Evolutionary conservation across 768 basidiomycete genomes (phyloP).

Genomic region (Trametes cubensis): DNA sequence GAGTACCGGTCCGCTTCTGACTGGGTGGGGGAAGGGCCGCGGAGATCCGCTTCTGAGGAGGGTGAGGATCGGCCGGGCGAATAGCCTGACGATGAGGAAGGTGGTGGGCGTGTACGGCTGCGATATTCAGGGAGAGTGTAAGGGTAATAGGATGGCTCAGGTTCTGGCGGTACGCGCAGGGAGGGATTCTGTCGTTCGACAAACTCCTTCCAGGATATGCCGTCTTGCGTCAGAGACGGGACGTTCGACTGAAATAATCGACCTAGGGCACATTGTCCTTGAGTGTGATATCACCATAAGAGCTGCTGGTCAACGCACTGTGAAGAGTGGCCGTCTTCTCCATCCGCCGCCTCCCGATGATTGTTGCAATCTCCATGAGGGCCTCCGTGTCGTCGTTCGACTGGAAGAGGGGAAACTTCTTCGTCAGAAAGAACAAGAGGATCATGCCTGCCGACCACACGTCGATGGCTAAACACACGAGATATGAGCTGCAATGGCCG

Average conservation of each 20-base stretch:
- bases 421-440: conserved; percentile 86
- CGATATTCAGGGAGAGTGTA: conserved; percentile 36
- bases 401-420: conserved; percentile 93
- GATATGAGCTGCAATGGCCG: background rate
- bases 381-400: conserved; percentile 95
- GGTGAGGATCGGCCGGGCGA: conserved; percentile 25
- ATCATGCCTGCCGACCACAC: conserved; percentile 96
- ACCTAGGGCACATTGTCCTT: conserved; percentile 47
- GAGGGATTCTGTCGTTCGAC: conserved; percentile 79
- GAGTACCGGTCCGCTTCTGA: conserved; percentile 45
- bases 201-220: conserved; percentile 72
- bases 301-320: conserved; percentile 50
- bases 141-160: conserved; percentile 59
- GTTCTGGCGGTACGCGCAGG: conserved; percentile 53
- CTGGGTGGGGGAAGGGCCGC: conserved; percentile 31
- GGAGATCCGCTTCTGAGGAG: conserved; percentile 26
- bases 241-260: conserved; percentile 91
- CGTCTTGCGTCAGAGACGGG: conserved; percentile 69
- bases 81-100: conserved; percentile 40
- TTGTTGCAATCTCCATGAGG: conserved; percentile 88
- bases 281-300: background rate
- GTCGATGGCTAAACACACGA: conserved; percentile 72
- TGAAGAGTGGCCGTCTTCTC: conserved; percentile 87
- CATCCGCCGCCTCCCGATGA: conserved; percentile 82
- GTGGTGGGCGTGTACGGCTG: conserved; percentile 28